Evolutionary conservation across 1,284 basidiomycete genomes (phyloP), one percentile per base, ranked within the genome.

Genomic region (Tilletia horrida): DNA sequence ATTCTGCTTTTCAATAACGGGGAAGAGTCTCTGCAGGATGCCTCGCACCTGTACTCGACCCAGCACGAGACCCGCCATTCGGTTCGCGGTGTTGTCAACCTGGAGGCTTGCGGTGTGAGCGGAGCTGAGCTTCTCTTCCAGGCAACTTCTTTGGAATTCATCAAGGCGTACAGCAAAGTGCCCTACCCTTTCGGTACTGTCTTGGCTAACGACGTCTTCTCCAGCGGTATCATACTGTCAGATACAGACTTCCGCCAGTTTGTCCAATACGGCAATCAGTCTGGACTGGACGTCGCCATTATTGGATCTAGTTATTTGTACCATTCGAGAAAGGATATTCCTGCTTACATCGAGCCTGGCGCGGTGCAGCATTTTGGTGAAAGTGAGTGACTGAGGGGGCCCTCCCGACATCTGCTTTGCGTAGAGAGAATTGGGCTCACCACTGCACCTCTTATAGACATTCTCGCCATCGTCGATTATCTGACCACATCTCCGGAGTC

Each of bases 1-100:
- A 86, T 98, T 13, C 93, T 98, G 79, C 84, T 97, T 69, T 97
- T 96, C 85, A 97, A 97, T 78, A 88, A 96, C 70, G 96, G 91
- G 6, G 94, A 98, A 81, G 92, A 95, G 77, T 90, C 79, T 72
- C 78, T 84, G 27, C 62, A 71, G 67, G 63, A 63, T 44, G 59
- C 65, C n/a, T 94, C 92, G 0, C 94, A 98, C 82, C 84, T 81
- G 31, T 81, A 78, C 71, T 75, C 78, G 55, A 81, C 80, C 57
- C 77, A 81, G 62, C 76, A 81, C 67, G 69, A 71, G 25, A 81
- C 79, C 52, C 71, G 71, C 27, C 44, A 70, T 27, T 92, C 90
- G 16, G 88, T 97, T 23, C 88, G 91, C 9, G 92, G 92, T 0
- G 88, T 90, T 3, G 88, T 97, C 81, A 97, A 98, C 78, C 86